These are phyloP conservation scores for Citrus sp. DNA, from an alignment of 345 rosid species.

Conservation along the genomic window DNA sequence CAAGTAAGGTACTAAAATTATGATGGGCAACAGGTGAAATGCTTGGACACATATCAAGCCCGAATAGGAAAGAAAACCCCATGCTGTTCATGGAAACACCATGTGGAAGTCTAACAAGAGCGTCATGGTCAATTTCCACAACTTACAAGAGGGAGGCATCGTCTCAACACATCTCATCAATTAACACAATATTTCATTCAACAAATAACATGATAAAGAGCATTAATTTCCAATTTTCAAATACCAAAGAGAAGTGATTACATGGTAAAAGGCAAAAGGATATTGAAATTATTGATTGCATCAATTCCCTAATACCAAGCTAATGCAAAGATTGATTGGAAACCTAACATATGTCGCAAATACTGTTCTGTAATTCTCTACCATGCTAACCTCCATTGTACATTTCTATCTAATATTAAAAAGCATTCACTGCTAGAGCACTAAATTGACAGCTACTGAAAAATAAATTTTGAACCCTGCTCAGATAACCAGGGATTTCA, in stretches of 20 bases:
- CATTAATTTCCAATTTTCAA: background rate
- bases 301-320: background rate
- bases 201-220: background rate
- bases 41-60: background rate
- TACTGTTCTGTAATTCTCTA: background rate
- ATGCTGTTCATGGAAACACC: background rate
- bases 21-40: background rate
- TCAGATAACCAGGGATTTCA: slow-evolving; percentile 12
- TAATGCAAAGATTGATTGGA: background rate
- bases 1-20: slow-evolving; percentile 15
- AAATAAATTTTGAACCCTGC: background rate
- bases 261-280: background rate
- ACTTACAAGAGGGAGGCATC: background rate
- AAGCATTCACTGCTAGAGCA: background rate
- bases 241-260: background rate
- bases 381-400: background rate
- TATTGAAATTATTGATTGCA: background rate
- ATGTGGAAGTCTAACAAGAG: background rate
- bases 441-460: background rate
- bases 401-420: background rate
- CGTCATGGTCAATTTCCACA: background rate
- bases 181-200: background rate
- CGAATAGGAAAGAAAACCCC: background rate
- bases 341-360: background rate
- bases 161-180: background rate